phyloP scores from a whole-genome alignment of 2,329 filamentous ascomycete species.

The Aspergillus tubingensis region DNA sequence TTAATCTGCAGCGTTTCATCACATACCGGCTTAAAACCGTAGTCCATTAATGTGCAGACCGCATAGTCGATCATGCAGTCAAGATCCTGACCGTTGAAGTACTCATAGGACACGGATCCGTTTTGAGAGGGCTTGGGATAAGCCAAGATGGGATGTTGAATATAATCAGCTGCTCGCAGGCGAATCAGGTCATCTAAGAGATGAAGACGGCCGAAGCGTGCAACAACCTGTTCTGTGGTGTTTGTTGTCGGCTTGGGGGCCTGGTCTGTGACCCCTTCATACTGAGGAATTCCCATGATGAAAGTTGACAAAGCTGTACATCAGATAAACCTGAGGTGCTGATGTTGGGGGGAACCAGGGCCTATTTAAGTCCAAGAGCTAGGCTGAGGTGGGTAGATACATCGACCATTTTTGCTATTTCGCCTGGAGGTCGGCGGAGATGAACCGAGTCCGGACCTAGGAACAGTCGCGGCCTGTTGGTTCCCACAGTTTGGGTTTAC shows the following conservation, averaged over 20 bases:
- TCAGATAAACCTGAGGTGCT: neutral
- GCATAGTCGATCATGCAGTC: conserved; percentile 45
- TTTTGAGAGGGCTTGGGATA: conserved; percentile 38
- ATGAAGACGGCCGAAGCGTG: conserved; percentile 42
- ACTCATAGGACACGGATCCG: conserved; percentile 39
- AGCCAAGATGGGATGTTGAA: conserved; percentile 47
- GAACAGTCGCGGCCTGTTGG: neutral
- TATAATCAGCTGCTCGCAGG: conserved; percentile 38
- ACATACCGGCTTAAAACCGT: conserved; percentile 21
- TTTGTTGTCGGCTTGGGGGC: neutral
- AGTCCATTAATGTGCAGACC: conserved; percentile 33
- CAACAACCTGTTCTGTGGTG: conserved; percentile 22
- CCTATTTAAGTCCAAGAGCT: neutral
- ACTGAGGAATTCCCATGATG: conserved; percentile 23
- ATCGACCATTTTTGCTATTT: neutral
- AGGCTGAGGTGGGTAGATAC: neutral
- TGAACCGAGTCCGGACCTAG: conserved; percentile 1
- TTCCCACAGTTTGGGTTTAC: neutral
- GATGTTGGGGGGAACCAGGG: neutral
- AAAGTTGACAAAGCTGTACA: conserved; percentile 2
- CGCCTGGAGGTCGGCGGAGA: neutral
- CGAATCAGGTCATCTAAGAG: conserved; percentile 48
- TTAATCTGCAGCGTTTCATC: too few species aligned
- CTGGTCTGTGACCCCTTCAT: conserved; percentile 8
- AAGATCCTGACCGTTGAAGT: conserved; percentile 45